A percentile compares a stretch with the other conserved stretches of the same genome.
Conservation (phyloP, 2,329 filamentous ascomycete genomes). For the Leptographium galeiforme region DNA sequence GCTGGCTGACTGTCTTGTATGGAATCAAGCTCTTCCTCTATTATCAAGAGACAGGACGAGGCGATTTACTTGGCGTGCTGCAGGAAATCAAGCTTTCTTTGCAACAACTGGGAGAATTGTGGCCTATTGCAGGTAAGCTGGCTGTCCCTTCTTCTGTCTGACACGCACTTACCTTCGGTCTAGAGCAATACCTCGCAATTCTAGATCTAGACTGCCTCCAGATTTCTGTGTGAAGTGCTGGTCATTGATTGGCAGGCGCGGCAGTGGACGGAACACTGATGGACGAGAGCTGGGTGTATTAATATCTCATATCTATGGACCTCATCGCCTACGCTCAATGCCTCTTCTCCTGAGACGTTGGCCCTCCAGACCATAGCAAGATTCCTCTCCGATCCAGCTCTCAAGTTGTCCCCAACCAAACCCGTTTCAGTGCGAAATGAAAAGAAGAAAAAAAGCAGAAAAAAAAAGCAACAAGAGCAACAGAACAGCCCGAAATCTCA, state of each 20-base stretch:
- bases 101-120: background rate
- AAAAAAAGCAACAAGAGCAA: too few relatives aligned
- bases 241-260: background rate
- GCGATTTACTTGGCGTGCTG: background rate
- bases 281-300: background rate
- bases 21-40: conserved; percentile 2
- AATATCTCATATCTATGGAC: background rate
- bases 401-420: too few relatives aligned
- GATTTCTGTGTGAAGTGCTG: background rate
- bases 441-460: too few relatives aligned
- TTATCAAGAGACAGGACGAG: conserved; percentile 1
- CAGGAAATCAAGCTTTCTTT: background rate
- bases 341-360: background rate
- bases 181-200: conserved; percentile 4
- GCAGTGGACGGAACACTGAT: too few relatives aligned
- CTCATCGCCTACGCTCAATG: background rate
- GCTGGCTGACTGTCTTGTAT: background rate
- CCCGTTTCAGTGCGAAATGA: too few relatives aligned
- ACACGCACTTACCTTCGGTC: background rate
- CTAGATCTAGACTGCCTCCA: conserved; percentile 1
- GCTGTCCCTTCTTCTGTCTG: background rate
- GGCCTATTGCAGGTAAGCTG: conserved; percentile 4
- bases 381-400: background rate
- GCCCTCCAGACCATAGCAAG: background rate
- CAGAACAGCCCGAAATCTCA: too few relatives aligned